Base-by-base conservation (phyloP, 1,284 basidiomycete genomes). In the Malassezia equina region DNA sequence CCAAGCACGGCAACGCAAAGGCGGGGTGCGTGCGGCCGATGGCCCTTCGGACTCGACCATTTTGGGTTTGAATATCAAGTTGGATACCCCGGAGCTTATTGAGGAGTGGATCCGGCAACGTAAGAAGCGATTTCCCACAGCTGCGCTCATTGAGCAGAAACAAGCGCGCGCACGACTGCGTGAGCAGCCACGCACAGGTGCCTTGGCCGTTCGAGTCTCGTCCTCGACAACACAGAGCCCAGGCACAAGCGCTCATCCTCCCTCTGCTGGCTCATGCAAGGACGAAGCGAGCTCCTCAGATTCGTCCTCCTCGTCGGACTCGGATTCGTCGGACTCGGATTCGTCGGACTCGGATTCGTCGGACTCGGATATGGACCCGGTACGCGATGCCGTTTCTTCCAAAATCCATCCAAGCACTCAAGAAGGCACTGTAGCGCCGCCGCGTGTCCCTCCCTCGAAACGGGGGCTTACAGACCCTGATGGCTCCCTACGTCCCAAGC, bases 81-180 rank as follows among this genome's bases (percentile, higher is more conserved):
- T 74, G 21, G 51, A 65, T 51, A 67, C 69, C 23, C 70, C 70
- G 2, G 66, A 69, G 50, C 62, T 74, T 19, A 59, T 73, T 27
- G 61, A 59, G n/a, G 62, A 73, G 33, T 74, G 71, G 71, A 64
- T 69, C 40, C 56, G 50, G n/a, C 69, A 74, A 50, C 58, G 71
- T 15, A 64, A 65, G 44, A 74, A 74, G 43, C 58, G 71, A 25
- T 74, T 65, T 62, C 71, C 71, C 0, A 71, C 64, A 0, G 55
- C 55, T 9, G 45, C 53, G 0, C 63, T 65, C 9, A 63, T 74
- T 3, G 58, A 61, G 46, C 47, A 67, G 46, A 72, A 72, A 47
- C 29, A 51, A 36, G 47, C 47, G 17, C 64, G 71, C 49, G 25
- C 42, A 32, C 47, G 40, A 58, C 11, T 59, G 59, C 42, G 58